Conservation (phyloP, 768 basidiomycete genomes). For the Tylopilus sp. region DNA sequence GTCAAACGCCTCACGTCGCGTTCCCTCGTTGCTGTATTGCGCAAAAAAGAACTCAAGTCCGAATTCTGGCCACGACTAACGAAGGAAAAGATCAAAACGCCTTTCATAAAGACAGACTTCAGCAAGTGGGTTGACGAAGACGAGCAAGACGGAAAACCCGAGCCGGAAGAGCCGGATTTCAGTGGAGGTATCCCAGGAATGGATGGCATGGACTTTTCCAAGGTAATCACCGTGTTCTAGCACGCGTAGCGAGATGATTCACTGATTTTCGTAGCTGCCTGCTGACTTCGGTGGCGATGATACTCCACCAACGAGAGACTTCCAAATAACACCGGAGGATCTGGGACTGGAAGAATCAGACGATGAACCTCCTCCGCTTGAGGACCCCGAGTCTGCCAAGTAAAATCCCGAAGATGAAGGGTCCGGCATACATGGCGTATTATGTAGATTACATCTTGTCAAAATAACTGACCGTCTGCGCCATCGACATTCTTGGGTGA, state of each 20-base stretch:
- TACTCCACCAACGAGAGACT: not conserved
- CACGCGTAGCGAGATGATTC: conserved; percentile 2
- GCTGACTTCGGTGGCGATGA: conserved; percentile 20
- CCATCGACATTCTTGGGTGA: not conserved
- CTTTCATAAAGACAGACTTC: conserved; percentile 94
- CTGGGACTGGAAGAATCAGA: no score
- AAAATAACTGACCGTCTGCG: conserved; percentile 3
- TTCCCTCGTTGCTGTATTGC: conserved; percentile 61
- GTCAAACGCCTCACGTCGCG: conserved; percentile 64
- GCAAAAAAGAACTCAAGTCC: conserved; percentile 70
- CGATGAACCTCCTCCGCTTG: conserved; percentile 78
- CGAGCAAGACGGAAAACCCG: conserved; percentile 72
- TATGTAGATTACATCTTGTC: conserved; percentile 15
- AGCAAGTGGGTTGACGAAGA: conserved; percentile 96
- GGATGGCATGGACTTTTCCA: conserved; percentile 51
- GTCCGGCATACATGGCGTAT: conserved; percentile 1
- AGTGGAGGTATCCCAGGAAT: conserved; percentile 37
- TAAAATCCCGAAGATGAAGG: not conserved
- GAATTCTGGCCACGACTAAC: conserved; percentile 95
- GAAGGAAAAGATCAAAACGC: conserved; percentile 77
- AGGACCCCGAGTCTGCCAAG: conserved; percentile 49
- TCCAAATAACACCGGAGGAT: conserved; percentile 16
- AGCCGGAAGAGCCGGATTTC: conserved; percentile 34
- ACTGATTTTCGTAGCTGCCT: conserved; percentile 38
- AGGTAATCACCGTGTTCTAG: conserved; percentile 38